Conservation (phyloP, 129 eudicot genomes). For the Mikania micrantha region DNA sequence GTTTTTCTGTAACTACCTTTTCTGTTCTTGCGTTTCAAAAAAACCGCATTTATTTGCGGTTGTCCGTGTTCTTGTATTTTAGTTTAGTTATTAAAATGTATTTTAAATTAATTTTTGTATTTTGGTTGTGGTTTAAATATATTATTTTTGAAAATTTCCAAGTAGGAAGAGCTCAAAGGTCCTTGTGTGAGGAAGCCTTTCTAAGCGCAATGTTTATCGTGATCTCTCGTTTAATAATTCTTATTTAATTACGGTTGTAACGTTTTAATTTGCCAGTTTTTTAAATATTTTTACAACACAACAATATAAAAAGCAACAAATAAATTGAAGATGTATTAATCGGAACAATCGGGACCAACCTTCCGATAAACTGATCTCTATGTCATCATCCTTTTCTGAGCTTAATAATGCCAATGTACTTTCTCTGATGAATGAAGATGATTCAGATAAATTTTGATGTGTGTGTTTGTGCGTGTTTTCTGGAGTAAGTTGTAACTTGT, state of each 20-base stretch:
- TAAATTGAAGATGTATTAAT: too few species aligned
- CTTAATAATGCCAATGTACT: too few species aligned
- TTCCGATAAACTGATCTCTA: too few species aligned
- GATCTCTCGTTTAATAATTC: background rate
- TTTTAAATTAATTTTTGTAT: background rate
- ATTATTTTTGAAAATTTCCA: background rate
- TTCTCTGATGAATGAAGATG: too few species aligned
- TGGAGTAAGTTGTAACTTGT: too few species aligned
- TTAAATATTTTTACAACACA: background rate
- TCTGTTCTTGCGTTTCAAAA: slow-evolving; percentile 9
- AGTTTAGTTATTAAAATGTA: background rate
- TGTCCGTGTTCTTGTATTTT: background rate
- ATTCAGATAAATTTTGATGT: too few species aligned
- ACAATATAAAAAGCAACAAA: too few species aligned
- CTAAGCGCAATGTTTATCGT: slow-evolving; percentile 1
- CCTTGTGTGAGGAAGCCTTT: background rate
- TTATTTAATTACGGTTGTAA: background rate
- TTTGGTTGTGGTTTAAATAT: background rate
- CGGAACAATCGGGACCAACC: too few species aligned
- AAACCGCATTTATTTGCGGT: slow-evolving; percentile 11
- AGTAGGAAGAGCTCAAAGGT: background rate
- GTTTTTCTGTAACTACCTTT: slow-evolving; percentile 16
- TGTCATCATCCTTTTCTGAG: too few species aligned
- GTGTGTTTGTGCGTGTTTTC: too few species aligned
- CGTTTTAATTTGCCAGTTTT: background rate